Conservation (phyloP, 1,139 yeast species). For the Debaryomycetaceae sp. region DNA sequence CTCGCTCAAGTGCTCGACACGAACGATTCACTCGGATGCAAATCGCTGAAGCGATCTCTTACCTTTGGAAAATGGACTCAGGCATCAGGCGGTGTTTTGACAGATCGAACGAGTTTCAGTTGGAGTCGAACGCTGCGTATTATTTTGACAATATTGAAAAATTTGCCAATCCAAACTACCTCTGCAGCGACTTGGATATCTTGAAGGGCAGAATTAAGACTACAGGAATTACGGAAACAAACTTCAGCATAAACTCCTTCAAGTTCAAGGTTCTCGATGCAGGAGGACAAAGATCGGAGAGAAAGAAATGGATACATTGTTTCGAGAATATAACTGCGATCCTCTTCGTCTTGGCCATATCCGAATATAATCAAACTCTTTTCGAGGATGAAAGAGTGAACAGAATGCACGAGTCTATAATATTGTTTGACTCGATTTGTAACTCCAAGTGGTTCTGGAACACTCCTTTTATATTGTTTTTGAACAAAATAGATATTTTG, state of each 20-base stretch:
- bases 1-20: conserved; percentile 1
- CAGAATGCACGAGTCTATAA: conserved; percentile 87
- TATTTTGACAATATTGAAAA: conserved; percentile 68
- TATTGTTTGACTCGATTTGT: conserved; percentile 78
- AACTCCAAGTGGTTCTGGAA: conserved; percentile 82
- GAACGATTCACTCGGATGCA: conserved; percentile 22
- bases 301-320: conserved; percentile 95
- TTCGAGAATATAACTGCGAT: conserved; percentile 91
- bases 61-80: conserved; percentile 64
- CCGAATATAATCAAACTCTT: conserved; percentile 88
- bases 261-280: conserved; percentile 85
- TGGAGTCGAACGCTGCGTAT: conserved; percentile 76
- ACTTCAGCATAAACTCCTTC: conserved; percentile 64
- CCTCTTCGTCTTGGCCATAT: conserved; percentile 84
- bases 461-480: conserved; percentile 84
- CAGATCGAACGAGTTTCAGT: conserved; percentile 73
- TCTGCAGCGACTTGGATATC: conserved; percentile 79
- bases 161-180: conserved; percentile 62
- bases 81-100: conserved; percentile 64
- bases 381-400: conserved; percentile 89
- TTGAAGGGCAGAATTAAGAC: conserved; percentile 90
- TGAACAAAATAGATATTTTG: conserved; percentile 84
- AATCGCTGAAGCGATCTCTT: conserved; percentile 65
- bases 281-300: conserved; percentile 94
- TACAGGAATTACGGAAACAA: conserved; percentile 90